phyloP scores from a whole-genome alignment of 1,139 yeast genomes.

The Debaryomyces subglobosus region DNA sequence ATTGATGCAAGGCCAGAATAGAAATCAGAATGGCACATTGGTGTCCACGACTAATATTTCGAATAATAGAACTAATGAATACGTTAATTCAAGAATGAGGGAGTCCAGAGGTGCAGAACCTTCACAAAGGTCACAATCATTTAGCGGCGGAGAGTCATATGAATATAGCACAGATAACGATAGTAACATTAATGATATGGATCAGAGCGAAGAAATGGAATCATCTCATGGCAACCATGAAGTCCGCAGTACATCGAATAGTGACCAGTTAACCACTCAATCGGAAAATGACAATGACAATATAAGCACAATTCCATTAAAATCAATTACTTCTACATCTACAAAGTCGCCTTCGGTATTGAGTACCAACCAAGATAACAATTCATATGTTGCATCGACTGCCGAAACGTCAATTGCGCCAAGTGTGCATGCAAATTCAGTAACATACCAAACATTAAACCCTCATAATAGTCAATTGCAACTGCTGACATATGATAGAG shows the following conservation, averaged over 20 bases:
- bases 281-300: conserved; percentile 29
- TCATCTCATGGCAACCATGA: conserved; percentile 10
- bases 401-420: conserved; percentile 59
- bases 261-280: conserved; percentile 20
- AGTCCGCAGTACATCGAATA: conserved; percentile 10
- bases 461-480: conserved; percentile 10
- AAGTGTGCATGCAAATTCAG: conserved; percentile 24
- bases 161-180: not conserved
- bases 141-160: not conserved
- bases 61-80: conserved; percentile 1
- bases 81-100: conserved; percentile 3
- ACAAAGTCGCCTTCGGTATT: conserved; percentile 47
- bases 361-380: conserved; percentile 42
- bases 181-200: not conserved
- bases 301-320: conserved; percentile 54
- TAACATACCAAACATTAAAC: conserved; percentile 11
- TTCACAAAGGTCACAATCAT: not conserved
- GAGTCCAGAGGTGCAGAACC: not conserved
- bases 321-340: conserved; percentile 52
- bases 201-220: not conserved
- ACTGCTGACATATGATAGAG: conserved; percentile 32
- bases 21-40: conserved; percentile 16
- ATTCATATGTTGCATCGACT: conserved; percentile 49
- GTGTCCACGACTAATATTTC: not conserved
- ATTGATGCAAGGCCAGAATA: conserved; percentile 48